Evolutionary conservation across 1,284 basidiomycete genomes (phyloP).

Genomic region (Sphaerobolus stellatus): DNA sequence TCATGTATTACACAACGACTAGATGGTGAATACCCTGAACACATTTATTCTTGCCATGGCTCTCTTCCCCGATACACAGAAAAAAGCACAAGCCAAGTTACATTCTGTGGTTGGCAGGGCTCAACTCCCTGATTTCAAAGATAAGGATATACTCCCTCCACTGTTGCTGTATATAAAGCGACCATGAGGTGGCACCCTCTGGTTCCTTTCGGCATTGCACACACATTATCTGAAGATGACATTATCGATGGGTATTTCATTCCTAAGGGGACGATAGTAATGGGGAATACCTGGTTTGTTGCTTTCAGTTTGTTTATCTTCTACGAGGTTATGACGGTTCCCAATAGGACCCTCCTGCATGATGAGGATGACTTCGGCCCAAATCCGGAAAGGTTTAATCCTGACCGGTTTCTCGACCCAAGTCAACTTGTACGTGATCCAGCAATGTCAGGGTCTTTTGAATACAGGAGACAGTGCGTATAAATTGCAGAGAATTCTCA

Average conservation of each 20-base stretch:
- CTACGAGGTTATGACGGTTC: no score
- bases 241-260: background rate
- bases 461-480: background rate
- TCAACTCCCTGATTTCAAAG: conserved; percentile 27
- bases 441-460: background rate
- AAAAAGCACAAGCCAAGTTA: conserved; percentile 24
- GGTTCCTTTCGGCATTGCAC: background rate
- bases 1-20: no score
- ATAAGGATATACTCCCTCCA: conserved; percentile 3
- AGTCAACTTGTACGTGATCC: background rate
- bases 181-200: background rate
- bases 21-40: no score
- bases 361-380: background rate
- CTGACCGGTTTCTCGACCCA: background rate
- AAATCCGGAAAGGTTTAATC: background rate
- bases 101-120: conserved; percentile 21
- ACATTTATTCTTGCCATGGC: conserved; percentile 27
- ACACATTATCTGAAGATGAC: background rate
- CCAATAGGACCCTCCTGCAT: background rate
- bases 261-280: background rate
- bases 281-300: background rate
- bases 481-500: no score
- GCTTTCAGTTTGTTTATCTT: no score
- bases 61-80: conserved; percentile 23
- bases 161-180: background rate